A percentile compares a stretch with the other conserved stretches of the same genome.
Evolutionary conservation across 371 early-diverging fungal species (phyloP).

Genomic region (Apophysomyces ossiformis): DNA sequence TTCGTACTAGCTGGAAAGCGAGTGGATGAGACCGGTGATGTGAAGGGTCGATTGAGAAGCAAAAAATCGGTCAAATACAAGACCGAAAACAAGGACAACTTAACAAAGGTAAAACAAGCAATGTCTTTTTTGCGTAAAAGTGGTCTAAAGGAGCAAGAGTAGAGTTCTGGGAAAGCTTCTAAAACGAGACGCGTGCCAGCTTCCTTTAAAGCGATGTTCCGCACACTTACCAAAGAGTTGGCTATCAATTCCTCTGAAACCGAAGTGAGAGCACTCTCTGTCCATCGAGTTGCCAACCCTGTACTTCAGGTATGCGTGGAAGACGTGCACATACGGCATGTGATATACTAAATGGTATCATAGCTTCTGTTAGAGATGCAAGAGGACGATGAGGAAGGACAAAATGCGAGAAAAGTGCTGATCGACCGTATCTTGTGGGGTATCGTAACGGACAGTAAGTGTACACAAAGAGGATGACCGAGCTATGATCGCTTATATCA

Average conservation of each 20-base stretch:
- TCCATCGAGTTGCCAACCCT: constrained; percentile 76
- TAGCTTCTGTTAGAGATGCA: constrained; percentile 61
- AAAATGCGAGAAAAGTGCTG: constrained; percentile 54
- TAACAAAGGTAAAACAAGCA: constrained; percentile 26
- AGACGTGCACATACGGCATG: background rate
- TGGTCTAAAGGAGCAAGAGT: background rate
- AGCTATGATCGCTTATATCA: background rate
- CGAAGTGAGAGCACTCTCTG: constrained; percentile 64
- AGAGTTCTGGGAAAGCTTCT: constrained; percentile 31
- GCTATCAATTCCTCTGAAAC: constrained; percentile 57
- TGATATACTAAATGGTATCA: background rate
- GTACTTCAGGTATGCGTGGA: constrained; percentile 63
- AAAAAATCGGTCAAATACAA: constrained; percentile 72
- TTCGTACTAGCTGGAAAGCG: constrained; percentile 72
- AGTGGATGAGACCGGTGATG: constrained; percentile 58
- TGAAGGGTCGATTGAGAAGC: constrained; percentile 60
- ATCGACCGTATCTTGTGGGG: constrained; percentile 71
- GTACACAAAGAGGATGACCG: background rate
- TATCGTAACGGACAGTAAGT: constrained; percentile 52
- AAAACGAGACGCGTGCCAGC: constrained; percentile 63
- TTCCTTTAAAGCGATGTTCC: constrained; percentile 62
- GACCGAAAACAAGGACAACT: constrained; percentile 62
- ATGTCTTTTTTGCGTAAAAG: background rate
- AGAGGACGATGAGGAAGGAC: constrained; percentile 51
- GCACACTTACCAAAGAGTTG: constrained; percentile 60